Percentiles rank a stretch among this genome's conserved stretches.
Conservation (phyloP, 2,329 filamentous ascomycete genomes). For the Pseudopithomyces chartarum region DNA sequence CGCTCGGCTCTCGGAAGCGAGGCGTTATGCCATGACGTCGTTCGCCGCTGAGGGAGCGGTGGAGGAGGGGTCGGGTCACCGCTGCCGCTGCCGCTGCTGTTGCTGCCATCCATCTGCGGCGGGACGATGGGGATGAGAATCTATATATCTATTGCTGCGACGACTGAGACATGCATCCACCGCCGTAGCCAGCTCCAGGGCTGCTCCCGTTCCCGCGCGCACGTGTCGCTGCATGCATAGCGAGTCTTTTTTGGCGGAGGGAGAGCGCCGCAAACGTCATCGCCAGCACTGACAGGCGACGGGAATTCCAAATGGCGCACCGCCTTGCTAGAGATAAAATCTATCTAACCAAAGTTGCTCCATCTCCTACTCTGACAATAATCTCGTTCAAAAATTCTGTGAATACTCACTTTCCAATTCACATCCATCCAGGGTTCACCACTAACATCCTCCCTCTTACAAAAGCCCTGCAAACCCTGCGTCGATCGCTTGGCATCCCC, state of each 20-base stretch:
- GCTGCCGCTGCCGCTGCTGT: no score
- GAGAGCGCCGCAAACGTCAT: not conserved
- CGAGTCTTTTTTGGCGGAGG: not conserved
- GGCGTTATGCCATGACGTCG: slow-evolving; percentile 7
- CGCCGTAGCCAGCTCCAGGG: no score
- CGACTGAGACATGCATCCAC: not conserved
- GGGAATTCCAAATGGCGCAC: no score
- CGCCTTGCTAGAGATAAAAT: no score
- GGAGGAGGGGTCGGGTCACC: not conserved
- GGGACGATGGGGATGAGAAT: no score
- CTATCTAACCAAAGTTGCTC: no score
- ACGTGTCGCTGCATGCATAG: not conserved
- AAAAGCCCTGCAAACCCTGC: not conserved
- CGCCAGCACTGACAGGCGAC: not conserved
- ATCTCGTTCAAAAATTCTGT: no score
- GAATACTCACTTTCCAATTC: no score
- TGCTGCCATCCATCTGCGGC: no score
- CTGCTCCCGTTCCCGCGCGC: not conserved
- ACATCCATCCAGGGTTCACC: no score
- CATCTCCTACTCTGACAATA: no score
- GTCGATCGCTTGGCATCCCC: not conserved
- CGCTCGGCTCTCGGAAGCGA: not conserved
- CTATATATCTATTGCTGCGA: no score
- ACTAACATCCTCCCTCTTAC: not conserved
- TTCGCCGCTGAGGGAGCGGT: slow-evolving; percentile 10